Evolutionary conservation across 371 early-diverging fungal species (phyloP).

Genomic region (Syncephalastrum racemosum): DNA sequence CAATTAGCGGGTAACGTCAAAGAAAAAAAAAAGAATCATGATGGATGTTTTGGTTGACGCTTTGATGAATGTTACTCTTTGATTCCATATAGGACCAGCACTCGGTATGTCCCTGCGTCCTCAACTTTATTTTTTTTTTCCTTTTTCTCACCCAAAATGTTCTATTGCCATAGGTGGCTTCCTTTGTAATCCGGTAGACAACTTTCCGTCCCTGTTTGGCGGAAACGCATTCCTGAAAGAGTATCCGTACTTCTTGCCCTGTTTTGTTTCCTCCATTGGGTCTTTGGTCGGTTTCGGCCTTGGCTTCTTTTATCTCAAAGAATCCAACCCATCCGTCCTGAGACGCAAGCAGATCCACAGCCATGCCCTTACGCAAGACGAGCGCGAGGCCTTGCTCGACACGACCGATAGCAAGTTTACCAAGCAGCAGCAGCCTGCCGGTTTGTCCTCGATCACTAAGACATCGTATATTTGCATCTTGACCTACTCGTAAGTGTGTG

Average conservation of each 20-base stretch:
- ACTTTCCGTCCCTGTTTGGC: slow-evolving; percentile 74
- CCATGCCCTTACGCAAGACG: slow-evolving; percentile 4
- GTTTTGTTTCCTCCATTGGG: slow-evolving; percentile 68
- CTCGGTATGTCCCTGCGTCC: neutral
- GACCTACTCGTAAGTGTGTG: slow-evolving; percentile 40
- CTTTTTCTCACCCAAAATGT: neutral
- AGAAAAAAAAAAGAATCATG: neutral
- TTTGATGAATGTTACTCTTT: neutral
- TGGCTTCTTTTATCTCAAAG: slow-evolving; percentile 73
- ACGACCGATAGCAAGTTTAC: slow-evolving; percentile 1
- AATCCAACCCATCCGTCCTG: slow-evolving; percentile 56
- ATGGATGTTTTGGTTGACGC: no score
- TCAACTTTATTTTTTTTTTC: slow-evolving; percentile 5
- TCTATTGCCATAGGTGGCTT: slow-evolving; percentile 67
- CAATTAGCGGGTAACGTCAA: slow-evolving; percentile 8
- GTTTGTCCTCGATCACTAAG: slow-evolving; percentile 15
- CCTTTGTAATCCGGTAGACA: slow-evolving; percentile 71
- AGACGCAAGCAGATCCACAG: slow-evolving; percentile 12
- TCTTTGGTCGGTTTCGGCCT: slow-evolving; percentile 65
- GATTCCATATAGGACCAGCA: neutral
- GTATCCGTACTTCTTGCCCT: slow-evolving; percentile 89
- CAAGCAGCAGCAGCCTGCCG: slow-evolving; percentile 8
- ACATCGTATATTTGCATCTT: slow-evolving; percentile 35
- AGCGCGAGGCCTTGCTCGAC: slow-evolving; percentile 7
- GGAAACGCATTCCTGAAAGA: slow-evolving; percentile 55